Conservation (phyloP, 169 alveolate species). For the Amoebophrya sp. region DNA sequence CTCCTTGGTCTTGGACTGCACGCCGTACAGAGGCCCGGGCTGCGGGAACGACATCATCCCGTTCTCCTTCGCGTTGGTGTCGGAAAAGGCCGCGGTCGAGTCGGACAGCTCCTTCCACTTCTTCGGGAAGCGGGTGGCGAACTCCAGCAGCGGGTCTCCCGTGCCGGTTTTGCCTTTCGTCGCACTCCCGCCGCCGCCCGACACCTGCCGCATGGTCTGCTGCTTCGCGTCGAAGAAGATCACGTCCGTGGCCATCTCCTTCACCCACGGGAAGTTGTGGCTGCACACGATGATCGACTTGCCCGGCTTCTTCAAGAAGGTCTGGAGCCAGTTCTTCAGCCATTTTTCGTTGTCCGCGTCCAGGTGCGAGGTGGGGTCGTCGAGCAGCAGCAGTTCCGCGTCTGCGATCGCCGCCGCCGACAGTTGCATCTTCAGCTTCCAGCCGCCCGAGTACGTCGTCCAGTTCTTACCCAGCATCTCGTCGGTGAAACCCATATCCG, state of each 20-base stretch:
- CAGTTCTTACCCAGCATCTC: no score
- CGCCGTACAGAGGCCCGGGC: constrained; percentile 7
- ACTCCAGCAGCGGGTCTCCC: no score
- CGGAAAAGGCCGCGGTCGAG: no score
- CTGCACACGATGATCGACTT: background rate
- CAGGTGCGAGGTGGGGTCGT: background rate
- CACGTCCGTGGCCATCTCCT: background rate
- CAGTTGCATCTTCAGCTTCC: background rate
- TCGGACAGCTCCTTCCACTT: background rate
- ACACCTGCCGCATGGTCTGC: no score
- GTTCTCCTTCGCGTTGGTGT: background rate
- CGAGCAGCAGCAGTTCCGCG: background rate
- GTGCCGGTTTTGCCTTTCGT: no score
- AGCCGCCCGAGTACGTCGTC: no score
- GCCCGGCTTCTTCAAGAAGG: background rate
- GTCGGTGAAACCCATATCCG: no score
- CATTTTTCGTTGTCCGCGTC: background rate
- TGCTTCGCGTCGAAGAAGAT: constrained; percentile 13
- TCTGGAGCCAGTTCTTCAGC: background rate
- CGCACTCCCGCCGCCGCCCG: no score
- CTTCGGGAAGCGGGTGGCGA: constrained; percentile 4
- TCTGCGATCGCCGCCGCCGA: background rate
- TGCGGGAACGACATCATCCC: background rate
- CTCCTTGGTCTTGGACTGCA: constrained; percentile 5
- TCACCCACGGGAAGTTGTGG: constrained; percentile 7